A percentile compares a stretch with the other conserved stretches of the same genome.
phyloP scores from a whole-genome alignment of 2,329 filamentous ascomycete genomes.

The Hymenoscyphus repandus region DNA sequence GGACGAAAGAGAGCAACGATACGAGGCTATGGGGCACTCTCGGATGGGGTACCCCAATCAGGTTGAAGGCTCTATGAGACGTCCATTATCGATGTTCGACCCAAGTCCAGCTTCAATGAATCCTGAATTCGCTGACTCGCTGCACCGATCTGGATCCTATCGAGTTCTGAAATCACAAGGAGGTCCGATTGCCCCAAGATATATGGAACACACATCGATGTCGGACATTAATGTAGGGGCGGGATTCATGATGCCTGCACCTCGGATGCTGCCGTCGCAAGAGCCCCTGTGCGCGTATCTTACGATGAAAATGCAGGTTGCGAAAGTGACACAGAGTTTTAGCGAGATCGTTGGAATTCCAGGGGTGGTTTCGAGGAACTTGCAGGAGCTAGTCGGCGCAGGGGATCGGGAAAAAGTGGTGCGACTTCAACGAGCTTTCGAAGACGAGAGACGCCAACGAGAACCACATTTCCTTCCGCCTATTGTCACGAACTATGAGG shows the following conservation, averaged over 20 bases:
- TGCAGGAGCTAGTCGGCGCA: slow-evolving; percentile 49
- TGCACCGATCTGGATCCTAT: slow-evolving; percentile 44
- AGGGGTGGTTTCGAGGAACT: slow-evolving; percentile 42
- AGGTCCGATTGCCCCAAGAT: slow-evolving; percentile 44
- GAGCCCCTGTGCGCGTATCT: slow-evolving; percentile 53
- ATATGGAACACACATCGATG: slow-evolving; percentile 44
- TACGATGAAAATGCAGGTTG: slow-evolving; percentile 52
- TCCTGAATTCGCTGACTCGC: slow-evolving; percentile 38
- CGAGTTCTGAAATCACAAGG: slow-evolving; percentile 50
- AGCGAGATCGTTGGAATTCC: slow-evolving; percentile 48
- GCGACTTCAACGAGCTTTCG: slow-evolving; percentile 46
- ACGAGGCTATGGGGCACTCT: slow-evolving; percentile 36
- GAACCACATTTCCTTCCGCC: slow-evolving; percentile 59
- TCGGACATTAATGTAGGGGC: slow-evolving; percentile 47
- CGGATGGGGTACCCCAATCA: slow-evolving; percentile 25
- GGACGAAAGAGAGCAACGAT: slow-evolving; percentile 61
- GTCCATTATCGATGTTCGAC: slow-evolving; percentile 48
- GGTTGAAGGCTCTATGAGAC: slow-evolving; percentile 31
- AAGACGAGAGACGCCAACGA: slow-evolving; percentile 49
- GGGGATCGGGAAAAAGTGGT: slow-evolving; percentile 49
- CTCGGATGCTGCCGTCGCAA: slow-evolving; percentile 32
- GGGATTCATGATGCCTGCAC: slow-evolving; percentile 16
- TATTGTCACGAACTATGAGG: slow-evolving; percentile 50
- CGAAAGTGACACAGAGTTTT: slow-evolving; percentile 52
- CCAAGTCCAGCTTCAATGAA: slow-evolving; percentile 37